Evolutionary conservation across 768 basidiomycete genomes (phyloP).

Genomic region (Boletus pseudopeckii): DNA sequence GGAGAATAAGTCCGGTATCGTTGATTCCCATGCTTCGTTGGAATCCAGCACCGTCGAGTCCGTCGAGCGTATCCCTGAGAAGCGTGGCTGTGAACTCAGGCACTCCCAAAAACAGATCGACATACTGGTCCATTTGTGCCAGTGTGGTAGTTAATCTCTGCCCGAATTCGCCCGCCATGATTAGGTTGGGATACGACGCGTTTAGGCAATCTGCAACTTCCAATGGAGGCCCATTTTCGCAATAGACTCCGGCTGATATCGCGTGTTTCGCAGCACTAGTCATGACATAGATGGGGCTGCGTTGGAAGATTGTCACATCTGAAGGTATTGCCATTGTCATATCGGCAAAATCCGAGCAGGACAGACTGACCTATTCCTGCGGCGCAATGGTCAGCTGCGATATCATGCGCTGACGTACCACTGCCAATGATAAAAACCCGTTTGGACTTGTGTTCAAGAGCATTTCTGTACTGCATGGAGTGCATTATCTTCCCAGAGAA

Average conservation of each 20-base stretch:
- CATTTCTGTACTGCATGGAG: conserved; percentile 3
- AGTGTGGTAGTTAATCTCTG: conserved; percentile 2
- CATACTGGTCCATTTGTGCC: background rate
- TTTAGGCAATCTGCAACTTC: conserved; percentile 5
- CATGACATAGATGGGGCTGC: conserved; percentile 5
- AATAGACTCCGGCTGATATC: conserved; percentile 1
- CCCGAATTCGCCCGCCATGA: conserved; percentile 2
- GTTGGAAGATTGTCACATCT: conserved; percentile 6
- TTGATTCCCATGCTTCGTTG: conserved; percentile 30
- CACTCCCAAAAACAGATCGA: background rate
- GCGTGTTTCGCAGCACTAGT: conserved; percentile 1
- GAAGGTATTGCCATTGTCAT: background rate
- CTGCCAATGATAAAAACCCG: conserved; percentile 5
- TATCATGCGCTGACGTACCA: conserved; percentile 5
- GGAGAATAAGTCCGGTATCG: conserved; percentile 29
- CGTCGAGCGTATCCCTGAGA: conserved; percentile 3
- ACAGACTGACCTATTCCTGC: background rate
- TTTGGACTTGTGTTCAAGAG: conserved; percentile 2
- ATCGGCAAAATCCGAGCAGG: background rate
- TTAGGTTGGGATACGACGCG: background rate
- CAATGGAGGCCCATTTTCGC: conserved; percentile 2
- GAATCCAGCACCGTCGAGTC: conserved; percentile 1
- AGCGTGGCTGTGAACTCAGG: background rate
- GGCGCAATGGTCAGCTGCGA: conserved; percentile 1
- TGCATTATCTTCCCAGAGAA: conserved; percentile 4